Percentiles rank a stretch among this genome's conserved stretches.
phyloP scores from a whole-genome alignment of 495 filamentous ascomycete genomes.

The Aspergillus bertholletiae region DNA sequence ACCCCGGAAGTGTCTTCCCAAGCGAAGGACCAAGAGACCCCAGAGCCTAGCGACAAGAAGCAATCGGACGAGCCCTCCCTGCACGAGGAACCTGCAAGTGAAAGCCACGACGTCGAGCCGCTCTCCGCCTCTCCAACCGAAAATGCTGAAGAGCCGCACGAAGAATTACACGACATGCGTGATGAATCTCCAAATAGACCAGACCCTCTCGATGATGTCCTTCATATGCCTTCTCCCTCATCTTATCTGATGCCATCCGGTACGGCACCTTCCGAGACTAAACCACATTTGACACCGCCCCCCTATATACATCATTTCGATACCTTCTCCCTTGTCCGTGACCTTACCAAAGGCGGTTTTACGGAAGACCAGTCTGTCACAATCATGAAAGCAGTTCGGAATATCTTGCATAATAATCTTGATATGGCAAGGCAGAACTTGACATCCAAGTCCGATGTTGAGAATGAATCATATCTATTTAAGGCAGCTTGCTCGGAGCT shows the following conservation, averaged over 20 bases:
- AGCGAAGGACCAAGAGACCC: background rate
- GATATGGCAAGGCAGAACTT: conserved; percentile 71
- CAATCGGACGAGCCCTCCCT: conserved; percentile 16
- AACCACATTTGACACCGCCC: conserved; percentile 64
- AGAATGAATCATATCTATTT: conserved; percentile 92
- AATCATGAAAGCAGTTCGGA: conserved; percentile 84
- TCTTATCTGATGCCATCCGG: conserved; percentile 30
- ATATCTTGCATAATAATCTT: conserved; percentile 71
- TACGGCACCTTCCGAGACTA: conserved; percentile 32
- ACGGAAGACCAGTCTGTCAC: conserved; percentile 65
- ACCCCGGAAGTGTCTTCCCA: background rate
- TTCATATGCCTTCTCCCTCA: conserved; percentile 54
- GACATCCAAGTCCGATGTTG: conserved; percentile 74
- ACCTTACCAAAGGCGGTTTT: conserved; percentile 68
- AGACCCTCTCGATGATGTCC: conserved; percentile 59
- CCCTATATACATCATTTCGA: conserved; percentile 96
- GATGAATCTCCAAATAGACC: conserved; percentile 13
- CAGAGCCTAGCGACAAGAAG: conserved; percentile 15
- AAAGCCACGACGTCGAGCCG: conserved; percentile 14
- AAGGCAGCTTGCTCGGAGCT: conserved; percentile 91
- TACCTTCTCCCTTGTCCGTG: conserved; percentile 79
- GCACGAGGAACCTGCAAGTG: conserved; percentile 17
- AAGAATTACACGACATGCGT: too few relatives aligned
- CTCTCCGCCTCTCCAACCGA: conserved; percentile 18
- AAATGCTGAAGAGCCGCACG: conserved; percentile 25